Evolutionary conservation across 2,329 filamentous ascomycete species (phyloP), one percentile per base, ranked within the genome.

Genomic region (Phaeosphaeriaceae sp.): DNA sequence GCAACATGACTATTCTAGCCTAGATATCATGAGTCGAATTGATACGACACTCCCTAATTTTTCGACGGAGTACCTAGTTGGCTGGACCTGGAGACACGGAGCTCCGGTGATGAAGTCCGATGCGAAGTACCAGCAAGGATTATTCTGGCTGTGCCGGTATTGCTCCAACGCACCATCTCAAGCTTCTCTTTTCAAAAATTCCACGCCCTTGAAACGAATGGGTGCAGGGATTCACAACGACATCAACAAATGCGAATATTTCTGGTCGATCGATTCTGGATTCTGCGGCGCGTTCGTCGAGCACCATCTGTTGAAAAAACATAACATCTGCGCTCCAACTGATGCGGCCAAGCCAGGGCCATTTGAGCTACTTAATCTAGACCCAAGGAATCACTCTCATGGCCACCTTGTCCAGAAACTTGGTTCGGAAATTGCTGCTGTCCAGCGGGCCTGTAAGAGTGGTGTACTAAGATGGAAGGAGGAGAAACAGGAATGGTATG

Each of bases 61-160:
- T 15, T 23, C 36, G 15, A 23, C 21, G 6, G 36, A 39, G 7
- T 39, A 39, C 20, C 36, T 39, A 13, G 21, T 28, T 16, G 36
- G 36, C 5, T 39, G 36, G 36, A 39, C 26, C 6, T 39, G 36
- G 36, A 20, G 26, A 13, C 36, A 39, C 4, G 36, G 36, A 28
- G 20, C 36, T 7, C 36, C 36, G 6, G 36, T 39, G 18, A 39
- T 28, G 21, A 39, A 39, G 13, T 20, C 36, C 36, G 12, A 13
- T 21, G 36, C 23, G 4, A 39, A 26, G 36, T 39, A 39, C 18
- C 18, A 26, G 23, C 36, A 39, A 39, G 36, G 36, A 2, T 13
- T 39, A 13, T 39, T 39, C 36, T 39, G 36, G 36, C 18, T 39
- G 18, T 39, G 36, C 26, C 36, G 36, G n/a, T 20, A 39, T 26